Evolutionary conservation across 2,329 filamentous ascomycete genomes (phyloP), one percentile per base, ranked within the genome.

Genomic region (Neocatenulostroma microsporum): DNA sequence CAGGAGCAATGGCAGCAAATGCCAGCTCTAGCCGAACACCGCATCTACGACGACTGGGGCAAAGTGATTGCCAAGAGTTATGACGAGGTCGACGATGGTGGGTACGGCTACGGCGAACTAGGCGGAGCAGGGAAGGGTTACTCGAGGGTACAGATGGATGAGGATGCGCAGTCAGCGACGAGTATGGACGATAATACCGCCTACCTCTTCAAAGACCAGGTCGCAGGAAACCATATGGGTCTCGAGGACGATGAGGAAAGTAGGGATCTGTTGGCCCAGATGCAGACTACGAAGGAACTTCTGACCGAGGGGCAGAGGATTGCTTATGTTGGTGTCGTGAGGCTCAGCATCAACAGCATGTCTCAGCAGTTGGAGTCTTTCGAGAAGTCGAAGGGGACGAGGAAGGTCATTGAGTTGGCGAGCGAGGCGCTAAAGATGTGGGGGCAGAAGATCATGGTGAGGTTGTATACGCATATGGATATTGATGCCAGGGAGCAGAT

Each of bases 141-240:
- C 60, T 98, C 91, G 1, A 76, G 87, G 32, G 86, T 98, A n/a
- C 76, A 93, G 45, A 74, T 94, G 51, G 91, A 98, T 51, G 91
- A 98, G 46, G 91, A 98, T 61, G 88, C 81, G 11, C 78, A 94
- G 58, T 95, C 88, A 19, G 83, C 83, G 32, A 98, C 87, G 3
- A 96, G 89, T 64, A 78, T 98, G 78, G 91, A 98, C 57, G 91
- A 98, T 40, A 89, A 96, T 54, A 98, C 91, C 0, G 80, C 87
- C 38, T 98, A 98, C 58, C 72, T 98, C 3, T 98, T 98, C 69
- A 89, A 85, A 48, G 80, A 86, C 41, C 63, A 71, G 65, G 52
- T 74, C 25, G 48, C 72, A 15, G n/a, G n/a, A n/a, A 80, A 79
- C 2, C 72, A 74, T 8, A 67, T 74, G 4, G 52, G 68, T 24